A percentile compares a stretch with the other conserved stretches of the same genome.
These are phyloP conservation scores for Fomitopsis pulvina DNA, from an alignment of 768 basidiomycete genomes.

Conservation along the genomic window DNA sequence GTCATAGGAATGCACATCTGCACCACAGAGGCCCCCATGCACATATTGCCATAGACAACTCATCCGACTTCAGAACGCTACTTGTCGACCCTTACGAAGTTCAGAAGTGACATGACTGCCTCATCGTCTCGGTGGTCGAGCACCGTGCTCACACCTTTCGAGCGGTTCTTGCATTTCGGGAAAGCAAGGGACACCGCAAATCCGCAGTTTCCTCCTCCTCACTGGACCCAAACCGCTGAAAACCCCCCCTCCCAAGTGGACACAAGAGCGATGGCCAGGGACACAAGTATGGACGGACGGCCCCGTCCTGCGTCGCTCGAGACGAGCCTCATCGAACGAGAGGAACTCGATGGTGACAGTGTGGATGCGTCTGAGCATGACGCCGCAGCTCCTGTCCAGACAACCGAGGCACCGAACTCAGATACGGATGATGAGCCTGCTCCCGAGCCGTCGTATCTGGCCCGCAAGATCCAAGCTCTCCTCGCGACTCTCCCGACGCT, in stretches of 20 bases:
- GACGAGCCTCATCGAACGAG: neutral
- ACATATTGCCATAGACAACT: no score
- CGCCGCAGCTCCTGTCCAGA: neutral
- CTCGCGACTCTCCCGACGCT: conserved; percentile 37
- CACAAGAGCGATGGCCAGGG: neutral
- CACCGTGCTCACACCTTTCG: conserved; percentile 13
- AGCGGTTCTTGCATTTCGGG: conserved; percentile 16
- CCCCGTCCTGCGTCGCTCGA: conserved; percentile 2
- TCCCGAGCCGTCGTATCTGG: conserved; percentile 39
- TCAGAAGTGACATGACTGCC: no score
- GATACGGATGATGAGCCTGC: conserved; percentile 11
- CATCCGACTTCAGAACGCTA: no score
- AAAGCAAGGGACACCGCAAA: conserved; percentile 9
- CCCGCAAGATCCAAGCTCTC: conserved; percentile 46
- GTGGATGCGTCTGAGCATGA: neutral
- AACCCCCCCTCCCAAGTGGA: neutral
- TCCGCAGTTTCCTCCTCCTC: conserved; percentile 10
- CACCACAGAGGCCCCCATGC: no score
- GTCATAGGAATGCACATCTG: no score
- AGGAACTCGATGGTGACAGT: neutral
- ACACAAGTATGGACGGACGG: neutral
- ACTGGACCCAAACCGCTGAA: conserved; percentile 4
- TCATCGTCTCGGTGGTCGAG: neutral
- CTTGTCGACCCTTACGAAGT: no score
- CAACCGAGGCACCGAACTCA: neutral